Percentiles rank a stretch among this genome's conserved stretches.
Conservation (phyloP, 2,329 filamentous ascomycete genomes). For the Dactylella cylindrospora region DNA sequence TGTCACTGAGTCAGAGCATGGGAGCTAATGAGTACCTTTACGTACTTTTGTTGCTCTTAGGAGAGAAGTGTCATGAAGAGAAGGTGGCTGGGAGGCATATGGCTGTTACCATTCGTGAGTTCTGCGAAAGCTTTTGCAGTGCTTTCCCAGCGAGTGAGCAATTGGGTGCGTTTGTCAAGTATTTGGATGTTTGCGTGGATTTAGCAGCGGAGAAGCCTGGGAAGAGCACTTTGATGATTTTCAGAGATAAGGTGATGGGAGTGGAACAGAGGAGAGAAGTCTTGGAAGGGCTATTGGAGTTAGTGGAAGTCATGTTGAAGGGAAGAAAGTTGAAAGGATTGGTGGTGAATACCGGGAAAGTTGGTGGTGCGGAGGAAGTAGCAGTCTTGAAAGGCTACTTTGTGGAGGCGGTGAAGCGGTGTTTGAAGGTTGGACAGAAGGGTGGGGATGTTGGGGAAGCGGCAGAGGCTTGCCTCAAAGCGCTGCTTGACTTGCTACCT, state of each 20-base stretch:
- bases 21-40: conserved; percentile 85
- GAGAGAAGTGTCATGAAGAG: conserved; percentile 81
- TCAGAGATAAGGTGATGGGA: conserved; percentile 40
- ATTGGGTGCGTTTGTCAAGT: conserved; percentile 73
- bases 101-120: conserved; percentile 54
- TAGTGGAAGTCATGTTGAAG: conserved; percentile 45
- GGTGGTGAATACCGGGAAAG: conserved; percentile 42
- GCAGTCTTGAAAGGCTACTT: conserved; percentile 44
- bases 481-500: conserved; percentile 79
- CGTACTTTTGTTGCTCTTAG: conserved; percentile 81
- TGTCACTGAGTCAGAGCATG: conserved; percentile 79
- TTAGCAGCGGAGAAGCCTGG: conserved; percentile 70
- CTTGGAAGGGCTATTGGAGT: conserved; percentile 53
- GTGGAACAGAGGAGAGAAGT: conserved; percentile 51
- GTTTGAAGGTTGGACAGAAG: conserved; percentile 53
- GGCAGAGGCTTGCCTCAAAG: conserved; percentile 64
- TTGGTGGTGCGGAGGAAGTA: conserved; percentile 36
- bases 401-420: conserved; percentile 47
- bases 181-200: conserved; percentile 73
- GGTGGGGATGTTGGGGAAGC: conserved; percentile 57
- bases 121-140: conserved; percentile 72
- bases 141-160: conserved; percentile 74
- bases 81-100: conserved; percentile 54
- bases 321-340: conserved; percentile 39
- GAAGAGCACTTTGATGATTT: conserved; percentile 48